Evolutionary conservation across 1,139 yeast species (phyloP).

Genomic region (Diutina scorzettiae): DNA sequence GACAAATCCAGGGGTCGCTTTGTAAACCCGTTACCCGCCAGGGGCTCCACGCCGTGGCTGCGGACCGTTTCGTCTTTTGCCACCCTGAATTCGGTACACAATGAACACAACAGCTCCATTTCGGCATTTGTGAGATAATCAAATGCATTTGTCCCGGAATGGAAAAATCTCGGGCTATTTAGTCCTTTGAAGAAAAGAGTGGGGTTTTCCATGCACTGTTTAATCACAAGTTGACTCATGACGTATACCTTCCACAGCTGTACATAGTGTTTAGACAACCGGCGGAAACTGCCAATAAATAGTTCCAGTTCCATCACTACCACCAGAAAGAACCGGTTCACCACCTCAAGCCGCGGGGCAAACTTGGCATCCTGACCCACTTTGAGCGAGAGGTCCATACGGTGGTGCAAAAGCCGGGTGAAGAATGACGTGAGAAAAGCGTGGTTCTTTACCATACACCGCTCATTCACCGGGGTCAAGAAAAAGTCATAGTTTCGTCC

Average conservation of each 20-base stretch:
- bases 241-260: slow-evolving; percentile 32
- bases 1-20: not conserved
- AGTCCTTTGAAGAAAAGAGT: slow-evolving; percentile 25
- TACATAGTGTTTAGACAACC: slow-evolving; percentile 26
- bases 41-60: slow-evolving; percentile 11
- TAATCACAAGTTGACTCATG: slow-evolving; percentile 29
- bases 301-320: slow-evolving; percentile 31
- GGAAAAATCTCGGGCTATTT: slow-evolving; percentile 17
- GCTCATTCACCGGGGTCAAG: slow-evolving; percentile 28
- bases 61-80: slow-evolving; percentile 17
- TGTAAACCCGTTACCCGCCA: not conserved
- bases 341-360: slow-evolving; percentile 21
- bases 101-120: slow-evolving; percentile 23
- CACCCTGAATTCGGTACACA: slow-evolving; percentile 30
- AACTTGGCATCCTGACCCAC: slow-evolving; percentile 13
- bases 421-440: slow-evolving; percentile 30
- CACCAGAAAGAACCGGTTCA: slow-evolving; percentile 24
- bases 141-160: slow-evolving; percentile 30
- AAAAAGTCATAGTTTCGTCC: slow-evolving; percentile 30
- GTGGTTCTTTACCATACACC: slow-evolving; percentile 33
- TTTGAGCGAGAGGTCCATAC: slow-evolving; percentile 21
- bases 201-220: slow-evolving; percentile 34
- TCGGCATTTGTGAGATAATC: slow-evolving; percentile 28
- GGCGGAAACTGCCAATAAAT: slow-evolving; percentile 33
- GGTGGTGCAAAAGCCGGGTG: slow-evolving; percentile 29